Conservation (phyloP, 75 land plant genomes). For the Larix kaempferi region DNA sequence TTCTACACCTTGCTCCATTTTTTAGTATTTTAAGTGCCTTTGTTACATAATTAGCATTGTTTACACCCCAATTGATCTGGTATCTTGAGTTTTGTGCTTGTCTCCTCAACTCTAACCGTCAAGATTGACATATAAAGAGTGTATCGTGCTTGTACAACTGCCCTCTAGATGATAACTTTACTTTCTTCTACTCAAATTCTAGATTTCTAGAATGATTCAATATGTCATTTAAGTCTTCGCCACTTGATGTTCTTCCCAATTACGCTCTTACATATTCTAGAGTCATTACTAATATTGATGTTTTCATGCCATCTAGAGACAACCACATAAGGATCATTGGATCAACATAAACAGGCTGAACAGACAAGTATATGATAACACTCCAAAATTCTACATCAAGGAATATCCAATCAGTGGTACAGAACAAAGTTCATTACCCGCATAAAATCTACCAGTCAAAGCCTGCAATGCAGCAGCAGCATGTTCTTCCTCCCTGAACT, state of each 20-base stretch:
- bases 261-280: neutral
- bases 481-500: slow-evolving; percentile 62
- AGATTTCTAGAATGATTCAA: too few species aligned
- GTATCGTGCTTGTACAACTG: neutral
- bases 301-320: too few species aligned
- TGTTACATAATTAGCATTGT: too few species aligned
- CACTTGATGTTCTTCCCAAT: too few species aligned
- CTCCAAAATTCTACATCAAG: neutral
- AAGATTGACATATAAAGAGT: neutral
- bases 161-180: neutral
- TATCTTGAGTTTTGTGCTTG: neutral
- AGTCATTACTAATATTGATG: neutral
- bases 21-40: too few species aligned
- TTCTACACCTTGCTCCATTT: too few species aligned
- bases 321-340: neutral
- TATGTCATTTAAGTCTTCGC: too few species aligned
- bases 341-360: neutral
- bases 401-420: neutral
- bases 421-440: slow-evolving; percentile 18
- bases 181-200: neutral
- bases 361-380: neutral
- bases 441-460: slow-evolving; percentile 60
- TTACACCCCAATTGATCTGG: neutral
- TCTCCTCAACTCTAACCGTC: neutral
- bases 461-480: slow-evolving; percentile 60